phyloP scores from a whole-genome alignment of 1,284 basidiomycete genomes.

The Dichomitus squalens region DNA sequence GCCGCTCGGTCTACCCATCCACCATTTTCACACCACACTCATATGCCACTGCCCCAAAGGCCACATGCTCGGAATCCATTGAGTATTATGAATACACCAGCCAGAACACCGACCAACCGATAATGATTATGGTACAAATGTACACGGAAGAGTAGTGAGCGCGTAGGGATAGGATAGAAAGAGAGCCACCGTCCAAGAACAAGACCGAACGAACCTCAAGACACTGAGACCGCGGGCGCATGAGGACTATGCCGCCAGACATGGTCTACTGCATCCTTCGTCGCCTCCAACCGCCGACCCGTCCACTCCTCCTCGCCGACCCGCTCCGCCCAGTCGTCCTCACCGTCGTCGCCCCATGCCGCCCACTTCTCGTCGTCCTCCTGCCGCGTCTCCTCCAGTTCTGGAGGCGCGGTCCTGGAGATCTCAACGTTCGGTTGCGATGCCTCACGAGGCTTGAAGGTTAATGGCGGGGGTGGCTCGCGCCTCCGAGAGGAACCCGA shows the following conservation, averaged over 20 bases:
- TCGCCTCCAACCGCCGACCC: constrained; percentile 42
- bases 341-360: constrained; percentile 54
- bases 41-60: too few relatives aligned
- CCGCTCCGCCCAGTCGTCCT: constrained; percentile 54
- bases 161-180: neutral
- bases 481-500: constrained; percentile 31
- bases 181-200: neutral
- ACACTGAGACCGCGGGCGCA: constrained; percentile 4
- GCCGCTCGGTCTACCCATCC: neutral
- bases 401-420: constrained; percentile 19
- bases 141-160: neutral
- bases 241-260: constrained; percentile 26
- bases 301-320: constrained; percentile 53
- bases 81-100: too few relatives aligned
- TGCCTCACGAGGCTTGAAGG: constrained; percentile 32
- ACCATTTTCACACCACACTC: too few relatives aligned
- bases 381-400: constrained; percentile 5
- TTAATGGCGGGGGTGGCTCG: constrained; percentile 43
- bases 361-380: constrained; percentile 43
- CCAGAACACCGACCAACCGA: too few relatives aligned
- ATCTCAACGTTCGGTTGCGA: constrained; percentile 23
- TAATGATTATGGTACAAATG: too few relatives aligned
- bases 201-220: constrained; percentile 2
- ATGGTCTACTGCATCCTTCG: constrained; percentile 33
- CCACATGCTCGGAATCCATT: too few relatives aligned